Evolutionary conservation across 169 alveolate species (phyloP), one percentile per base, ranked within the genome.

Genomic region (Condylostoma magnum): DNA sequence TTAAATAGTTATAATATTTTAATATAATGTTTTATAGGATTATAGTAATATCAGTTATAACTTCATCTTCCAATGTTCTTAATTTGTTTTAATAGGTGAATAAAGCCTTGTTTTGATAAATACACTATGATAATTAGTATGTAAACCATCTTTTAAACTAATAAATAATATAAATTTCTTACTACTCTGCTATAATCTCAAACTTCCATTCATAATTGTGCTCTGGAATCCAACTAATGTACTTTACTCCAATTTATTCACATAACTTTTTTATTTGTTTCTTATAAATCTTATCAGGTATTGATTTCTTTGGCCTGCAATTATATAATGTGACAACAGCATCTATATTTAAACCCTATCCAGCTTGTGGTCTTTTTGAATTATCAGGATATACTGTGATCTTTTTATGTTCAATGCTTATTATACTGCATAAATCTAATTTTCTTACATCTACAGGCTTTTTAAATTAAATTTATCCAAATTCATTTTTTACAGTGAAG

Each of bases 321-420:
- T 71, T 55, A 30, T 41, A 71, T 20, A 71, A 38, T 8, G 8
- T 2, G 12, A 71, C 71, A 0, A 34, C 18, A 27, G 80, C 80
- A 1, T 63, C 63, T 27, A 46, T 55, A 33, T 71, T 57, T 0
- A 71, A 44, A 1, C 75, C 68, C 44, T 71, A 22, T 0, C 68
- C 80, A 0, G 47, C 50, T 28, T 30, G 22, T 20, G 78, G 71
- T 50, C 54, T 69, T n/a, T 36, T 6, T n/a, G 28, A 15, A n/a
- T 47, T 20, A 41, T 71, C 53, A 0, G 80, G 74, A 44, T 56
- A 71, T 4, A 47, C 72, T 3, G 51, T 57, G 20, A 66, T 50
- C 0, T 36, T 10, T 27, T 18, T 34, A 10, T 44, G 37, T 37
- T 34, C 63, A 6, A 71, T 56, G 0, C 0, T 3, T 0, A 71